Conservation (phyloP, 2,329 filamentous ascomycete species). For the Colletotrichum costaricense region DNA sequence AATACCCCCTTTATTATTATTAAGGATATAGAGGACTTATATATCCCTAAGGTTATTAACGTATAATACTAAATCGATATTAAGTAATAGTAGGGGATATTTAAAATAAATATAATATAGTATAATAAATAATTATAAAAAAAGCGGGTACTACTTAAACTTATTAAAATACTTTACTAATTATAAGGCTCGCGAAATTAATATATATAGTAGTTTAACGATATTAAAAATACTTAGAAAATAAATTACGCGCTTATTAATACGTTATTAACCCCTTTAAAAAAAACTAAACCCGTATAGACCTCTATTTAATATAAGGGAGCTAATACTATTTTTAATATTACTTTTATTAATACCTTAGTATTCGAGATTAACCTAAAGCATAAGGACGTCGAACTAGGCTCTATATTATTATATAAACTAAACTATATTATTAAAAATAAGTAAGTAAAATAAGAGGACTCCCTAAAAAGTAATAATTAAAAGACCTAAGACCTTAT, state of each 20-base stretch:
- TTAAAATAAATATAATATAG: background rate
- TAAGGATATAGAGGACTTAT: background rate
- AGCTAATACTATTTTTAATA: background rate
- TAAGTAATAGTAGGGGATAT: background rate
- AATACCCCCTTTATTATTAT: background rate
- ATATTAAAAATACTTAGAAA: no score
- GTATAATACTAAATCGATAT: background rate
- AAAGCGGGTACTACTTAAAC: no score
- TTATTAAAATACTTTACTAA: no score
- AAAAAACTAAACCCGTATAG: background rate
- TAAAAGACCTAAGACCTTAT: accelerated
- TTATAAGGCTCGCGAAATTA: background rate
- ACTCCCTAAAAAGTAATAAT: background rate
- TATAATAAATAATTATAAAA: background rate
- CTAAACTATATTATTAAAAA: background rate
- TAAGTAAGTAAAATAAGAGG: background rate
- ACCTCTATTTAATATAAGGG: background rate
- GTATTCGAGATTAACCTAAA: background rate
- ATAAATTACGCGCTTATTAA: no score
- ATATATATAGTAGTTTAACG: no score
- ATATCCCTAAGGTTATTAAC: background rate
- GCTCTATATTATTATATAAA: background rate
- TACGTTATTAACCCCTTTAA: accelerated
- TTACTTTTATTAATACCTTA: background rate
- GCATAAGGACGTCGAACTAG: accelerated